A percentile compares a stretch with the other conserved stretches of the same genome.
These are phyloP conservation scores for Fusarium sterilihyphosum DNA, from an alignment of 2,329 filamentous ascomycete species.

Conservation along the genomic window DNA sequence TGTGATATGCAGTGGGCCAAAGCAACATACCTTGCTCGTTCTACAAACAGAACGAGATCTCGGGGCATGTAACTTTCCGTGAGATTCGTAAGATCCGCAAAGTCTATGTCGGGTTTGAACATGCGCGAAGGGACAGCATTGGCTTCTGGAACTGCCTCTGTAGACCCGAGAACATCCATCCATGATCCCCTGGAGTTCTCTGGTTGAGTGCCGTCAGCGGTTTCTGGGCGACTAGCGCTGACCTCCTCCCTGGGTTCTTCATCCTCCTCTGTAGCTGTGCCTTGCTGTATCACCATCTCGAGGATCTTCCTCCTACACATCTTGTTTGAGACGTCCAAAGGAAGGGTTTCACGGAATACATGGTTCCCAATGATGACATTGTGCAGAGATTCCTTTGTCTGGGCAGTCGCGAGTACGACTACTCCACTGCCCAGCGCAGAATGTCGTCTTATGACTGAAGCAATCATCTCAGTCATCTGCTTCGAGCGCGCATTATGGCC, in stretches of 20 bases:
- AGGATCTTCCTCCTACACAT: constrained; percentile 63
- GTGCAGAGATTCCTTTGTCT: neutral
- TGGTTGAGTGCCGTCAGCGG: constrained; percentile 59
- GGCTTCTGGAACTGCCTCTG: constrained; percentile 65
- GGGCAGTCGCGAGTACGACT: constrained; percentile 63
- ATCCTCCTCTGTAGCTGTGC: constrained; percentile 47
- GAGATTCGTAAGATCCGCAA: neutral
- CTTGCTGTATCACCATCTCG: neutral
- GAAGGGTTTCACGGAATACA: neutral
- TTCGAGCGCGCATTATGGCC: constrained; percentile 93
- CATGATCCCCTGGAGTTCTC: constrained; percentile 63
- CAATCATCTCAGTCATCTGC: constrained; percentile 89
- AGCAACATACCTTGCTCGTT: neutral
- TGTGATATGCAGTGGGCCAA: neutral
- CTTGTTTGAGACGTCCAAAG: constrained; percentile 58
- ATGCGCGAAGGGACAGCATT: neutral
- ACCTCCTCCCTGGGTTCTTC: constrained; percentile 49
- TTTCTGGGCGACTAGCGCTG: constrained; percentile 63
- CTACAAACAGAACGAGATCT: constrained; percentile 86
- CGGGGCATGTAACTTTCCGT: constrained; percentile 85
- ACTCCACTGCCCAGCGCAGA: constrained; percentile 83
- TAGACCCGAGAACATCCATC: constrained; percentile 92
- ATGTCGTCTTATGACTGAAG: constrained; percentile 83
- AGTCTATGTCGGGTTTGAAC: neutral
- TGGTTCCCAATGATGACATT: neutral